Base-by-base conservation (phyloP, 371 early-diverging fungal genomes). In the Lichtheimia hyalospora region DNA sequence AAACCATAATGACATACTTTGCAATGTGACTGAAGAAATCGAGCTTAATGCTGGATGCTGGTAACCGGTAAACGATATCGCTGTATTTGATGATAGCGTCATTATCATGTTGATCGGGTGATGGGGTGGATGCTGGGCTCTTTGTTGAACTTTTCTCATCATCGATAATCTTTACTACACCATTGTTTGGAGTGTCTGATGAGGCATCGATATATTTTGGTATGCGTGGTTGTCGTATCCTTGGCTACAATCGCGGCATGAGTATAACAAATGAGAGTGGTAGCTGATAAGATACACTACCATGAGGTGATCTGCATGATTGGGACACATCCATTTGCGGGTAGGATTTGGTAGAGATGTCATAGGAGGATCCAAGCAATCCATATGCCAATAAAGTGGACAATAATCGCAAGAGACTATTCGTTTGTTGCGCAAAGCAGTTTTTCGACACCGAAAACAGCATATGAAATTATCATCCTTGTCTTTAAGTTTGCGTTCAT, bases 321-420 rank as follows among this genome's bases (percentile, higher is more conserved):
- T 86, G 4, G 96, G 96, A 67, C 96, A 95, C 86, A 87, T 91
- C 96, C 96, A 95, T 58, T 83, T 84, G 28, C 71, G 73, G 25
- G 68, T 65, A 8, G 77, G 52, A 65, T 80, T 83, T 16, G 93
- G 93, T 20, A 87, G 71, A 8, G 69, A 62, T 10, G 87, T 72
- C 62, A 91, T 68, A 15, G 93, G 92, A 20, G 91, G 94, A 52
- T 78, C 76, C 18, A 92, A 63, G 69, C 96, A 96, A 64, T 95
- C 95, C 63, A 92, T 72, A 66, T 96, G 96, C 95, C 95, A 96
- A 66, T 74, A 76, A 14, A 90, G 64, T 42, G 75, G 68, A 65
- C 96, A 96, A 67, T 85, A 89, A 64, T 94, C 95, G 67, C 96
- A 96, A 39, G 81, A 67, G 44, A 95, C 76, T n/a, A 89, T 73